Base-by-base conservation (phyloP, 257 asterid species). In the Striga asiatica region DNA sequence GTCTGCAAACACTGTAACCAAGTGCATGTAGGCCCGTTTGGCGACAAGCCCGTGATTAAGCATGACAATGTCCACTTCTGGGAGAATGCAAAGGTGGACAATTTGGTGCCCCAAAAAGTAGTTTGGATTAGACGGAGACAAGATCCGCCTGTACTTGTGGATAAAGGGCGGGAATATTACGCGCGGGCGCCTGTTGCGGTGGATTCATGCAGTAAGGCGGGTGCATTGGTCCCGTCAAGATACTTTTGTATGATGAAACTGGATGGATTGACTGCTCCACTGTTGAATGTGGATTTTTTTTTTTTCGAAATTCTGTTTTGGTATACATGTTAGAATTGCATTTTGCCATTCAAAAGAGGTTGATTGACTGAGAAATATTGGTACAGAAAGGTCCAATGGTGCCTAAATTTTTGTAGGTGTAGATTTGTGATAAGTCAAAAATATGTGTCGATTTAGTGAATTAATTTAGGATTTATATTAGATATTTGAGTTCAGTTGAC, bases 181-280 rank as follows among this genome's bases (percentile, higher is more conserved):
- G 97, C 97, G 0, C 97, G 66, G 43, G 89, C 89, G 4, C 97
- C 97, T 0, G 96, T 84, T 5, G 89, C 87, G 47, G 87, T 91
- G 58, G 94, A 82, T 76, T 70, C 87, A 13, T 91, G 97, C 72
- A 69, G 87, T 24, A 87, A 80, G 78, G 94, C 79, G 49, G 98
- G 96, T 51, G 80, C 83, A 18, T 10, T 78, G 67, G 84, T 78
- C 21, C 94, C 96, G 0, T 38, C 75, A 7, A 80, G 84, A 58
- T 91, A 91, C 73, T 63, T 59, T 60, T 77, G 84, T 58, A 72
- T 78, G 85, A 87, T 91, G 96, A 91, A 91, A 67, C 0, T 60
- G 45, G 82, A 80, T 28, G 96, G 98, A 41, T 50, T 80, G 34
- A 41, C 96, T 21, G 65, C 77, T 28, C 82, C 95, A n/a, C 11